Evolutionary conservation across 2,329 filamentous ascomycete genomes (phyloP), one percentile per base, ranked within the genome.

Genomic region (Ophiostoma novo-ulmi): DNA sequence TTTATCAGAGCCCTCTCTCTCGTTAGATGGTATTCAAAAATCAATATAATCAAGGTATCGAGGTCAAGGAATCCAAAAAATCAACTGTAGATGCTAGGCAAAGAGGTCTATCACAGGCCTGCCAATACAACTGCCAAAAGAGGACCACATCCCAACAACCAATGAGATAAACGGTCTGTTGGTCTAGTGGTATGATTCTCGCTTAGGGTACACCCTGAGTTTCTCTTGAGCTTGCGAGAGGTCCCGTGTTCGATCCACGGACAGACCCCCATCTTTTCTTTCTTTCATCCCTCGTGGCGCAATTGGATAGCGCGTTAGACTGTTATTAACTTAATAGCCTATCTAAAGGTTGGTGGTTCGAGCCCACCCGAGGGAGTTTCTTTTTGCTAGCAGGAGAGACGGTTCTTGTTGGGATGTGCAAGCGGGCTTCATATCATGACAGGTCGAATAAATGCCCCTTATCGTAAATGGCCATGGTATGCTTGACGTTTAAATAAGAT

Each of bases 121-220:
- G 44, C 17, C 36, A 11, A 39, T 39, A 48, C 38, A 41, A 67
- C 17, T 26, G 2, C 17, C 20, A 20, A 14, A n/a, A 5, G 7
- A 5, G 17, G 20, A 1, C 36, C 17, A 20, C 10, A 22, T 22
- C 35, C 7, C 63, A 41, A 65, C 36, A 65, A 65, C 63, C 63
- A 65, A 65, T 65, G 35, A 64, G 61, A 64, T 64, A 36, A 36
- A 65, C 39, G 65, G 65, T 41, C 71, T 72, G 72, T 66, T 82
- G 76, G 1, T 87, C 84, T 86, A 86, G 85, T 84, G 85, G 85
- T 87, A 87, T 87, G 84, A 86, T 87, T 86, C 84, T 86, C 84
- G 85, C 85, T 87, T 87, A 87, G 85, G 85, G 85, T 79, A 38
- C 68, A 69, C 68, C 68, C 68, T 69, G 65, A 67, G 65, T 67